Evolutionary conservation across 345 rosid genomes (phyloP).

Genomic region (Gossypium longicalyx): DNA sequence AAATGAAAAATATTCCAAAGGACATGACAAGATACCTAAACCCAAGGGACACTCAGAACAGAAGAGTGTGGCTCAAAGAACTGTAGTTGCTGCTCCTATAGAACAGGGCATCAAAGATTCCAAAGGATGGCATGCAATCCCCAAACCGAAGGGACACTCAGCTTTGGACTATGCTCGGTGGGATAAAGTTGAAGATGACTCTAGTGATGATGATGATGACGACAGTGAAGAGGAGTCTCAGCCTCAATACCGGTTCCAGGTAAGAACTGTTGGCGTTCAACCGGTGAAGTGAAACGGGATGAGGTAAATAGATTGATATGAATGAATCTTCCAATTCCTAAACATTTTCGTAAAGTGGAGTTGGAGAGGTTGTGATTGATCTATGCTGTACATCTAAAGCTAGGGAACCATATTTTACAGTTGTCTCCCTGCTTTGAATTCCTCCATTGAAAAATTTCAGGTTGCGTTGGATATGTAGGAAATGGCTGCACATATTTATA

Average conservation of each 20-base stretch:
- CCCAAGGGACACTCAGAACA: constrained; percentile 61
- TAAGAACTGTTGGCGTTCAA: constrained; percentile 69
- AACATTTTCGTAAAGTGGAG: not conserved
- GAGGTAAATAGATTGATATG: not conserved
- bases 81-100: constrained; percentile 22
- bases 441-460: not conserved
- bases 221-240: constrained; percentile 55
- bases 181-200: constrained; percentile 73
- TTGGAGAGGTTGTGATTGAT: not conserved
- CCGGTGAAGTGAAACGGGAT: constrained; percentile 57
- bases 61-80: constrained; percentile 25
- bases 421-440: not conserved
- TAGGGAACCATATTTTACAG: not conserved
- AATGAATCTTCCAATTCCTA: not conserved
- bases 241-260: constrained; percentile 79
- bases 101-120: constrained; percentile 41
- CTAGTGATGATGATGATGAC: constrained; percentile 68
- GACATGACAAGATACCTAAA: constrained; percentile 72
- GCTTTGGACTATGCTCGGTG: constrained; percentile 82
- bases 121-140: constrained; percentile 85
- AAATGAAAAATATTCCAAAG: constrained; percentile 44
- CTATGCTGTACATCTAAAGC: not conserved
- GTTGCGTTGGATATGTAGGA: not conserved
- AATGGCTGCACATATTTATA: not conserved
- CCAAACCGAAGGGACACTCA: constrained; percentile 96